Conservation (phyloP, 1,284 basidiomycete genomes). For the Puccinia polysora region DNA sequence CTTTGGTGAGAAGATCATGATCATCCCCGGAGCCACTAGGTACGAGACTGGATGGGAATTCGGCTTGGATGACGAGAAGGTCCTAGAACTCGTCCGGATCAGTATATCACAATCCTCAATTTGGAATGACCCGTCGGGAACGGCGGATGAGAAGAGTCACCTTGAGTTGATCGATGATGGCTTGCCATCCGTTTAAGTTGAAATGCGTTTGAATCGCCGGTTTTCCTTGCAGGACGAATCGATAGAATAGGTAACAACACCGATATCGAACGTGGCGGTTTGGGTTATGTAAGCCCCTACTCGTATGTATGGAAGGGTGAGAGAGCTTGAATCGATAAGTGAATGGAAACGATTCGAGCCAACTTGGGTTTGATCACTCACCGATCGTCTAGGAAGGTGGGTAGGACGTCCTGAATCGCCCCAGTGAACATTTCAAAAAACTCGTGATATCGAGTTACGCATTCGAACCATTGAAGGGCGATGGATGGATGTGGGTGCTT, state of each 20-base stretch:
- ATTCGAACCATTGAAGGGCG: conserved; percentile 90
- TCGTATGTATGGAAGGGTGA: neutral
- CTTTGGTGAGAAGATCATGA: conserved; percentile 64
- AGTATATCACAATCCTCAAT: neutral
- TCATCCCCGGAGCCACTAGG: conserved; percentile 15
- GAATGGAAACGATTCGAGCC: too few relatives aligned
- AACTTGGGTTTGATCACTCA: neutral
- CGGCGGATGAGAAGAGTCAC: conserved; percentile 44
- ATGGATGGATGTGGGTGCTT: conserved; percentile 80
- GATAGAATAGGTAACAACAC: conserved; percentile 85
- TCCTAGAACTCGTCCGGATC: conserved; percentile 52
- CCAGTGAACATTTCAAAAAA: conserved; percentile 91
- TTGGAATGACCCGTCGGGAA: neutral
- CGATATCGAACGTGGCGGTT: conserved; percentile 70
- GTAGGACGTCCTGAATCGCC: conserved; percentile 75
- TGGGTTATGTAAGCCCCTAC: conserved; percentile 81
- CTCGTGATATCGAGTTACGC: conserved; percentile 81
- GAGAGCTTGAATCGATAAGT: neutral
- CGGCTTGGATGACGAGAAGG: conserved; percentile 56
- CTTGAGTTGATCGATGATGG: conserved; percentile 56
- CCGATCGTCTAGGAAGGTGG: conserved; percentile 72
- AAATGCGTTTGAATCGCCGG: conserved; percentile 62
- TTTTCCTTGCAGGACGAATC: conserved; percentile 80
- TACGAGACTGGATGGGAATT: conserved; percentile 58
- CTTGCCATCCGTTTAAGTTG: conserved; percentile 58